Evolutionary conservation across 75 land plant genomes (phyloP), one percentile per base, ranked within the genome.

Genomic region (Azolla pinnata): DNA sequence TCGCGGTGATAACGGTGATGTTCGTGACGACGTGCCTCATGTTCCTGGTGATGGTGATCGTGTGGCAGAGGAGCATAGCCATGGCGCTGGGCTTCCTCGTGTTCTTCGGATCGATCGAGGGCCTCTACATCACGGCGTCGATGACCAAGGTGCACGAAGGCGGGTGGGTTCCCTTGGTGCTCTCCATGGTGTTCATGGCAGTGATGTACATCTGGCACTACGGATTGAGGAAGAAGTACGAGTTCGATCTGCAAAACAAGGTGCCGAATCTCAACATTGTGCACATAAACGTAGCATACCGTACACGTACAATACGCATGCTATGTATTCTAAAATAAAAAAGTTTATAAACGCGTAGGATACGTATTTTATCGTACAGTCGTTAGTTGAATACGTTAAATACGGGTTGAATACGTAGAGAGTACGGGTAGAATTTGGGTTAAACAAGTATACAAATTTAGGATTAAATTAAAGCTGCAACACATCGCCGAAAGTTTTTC

Each of bases 201-300:
- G 38, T 83, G 49, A 90, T 86, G 96, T 90, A 66, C 54, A 68
- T 78, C 5, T 90, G 97, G 97, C 83, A 87, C 64, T 87, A 81
- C 59, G 92, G 92, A 19, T 85, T 88, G 0, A 54, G 69, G 31
- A 84, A 73, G 68, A 87, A 84, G 63, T 87, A 87, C 34, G 92
- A 84, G 44, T 84, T 57, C 44, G 92, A 87, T 61, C 57, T 87
- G 30, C 88, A 87, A 54, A 87, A 81, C 48, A 84, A 84, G 61
- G 82, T n/a, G n/a, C n/a, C n/a, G n/a, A n/a, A n/a, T n/a, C n/a
- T n/a, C n/a, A n/a, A n/a, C n/a, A n/a, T n/a, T n/a, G n/a, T n/a
- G n/a, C n/a, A n/a, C n/a, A n/a, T n/a, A n/a, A n/a, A n/a, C n/a
- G n/a, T n/a, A n/a, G n/a, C n/a, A n/a, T n/a, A n/a, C n/a, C n/a